Base-by-base conservation (phyloP, 2,329 filamentous ascomycete species). In the Tolypocladium cylindrosporum region DNA sequence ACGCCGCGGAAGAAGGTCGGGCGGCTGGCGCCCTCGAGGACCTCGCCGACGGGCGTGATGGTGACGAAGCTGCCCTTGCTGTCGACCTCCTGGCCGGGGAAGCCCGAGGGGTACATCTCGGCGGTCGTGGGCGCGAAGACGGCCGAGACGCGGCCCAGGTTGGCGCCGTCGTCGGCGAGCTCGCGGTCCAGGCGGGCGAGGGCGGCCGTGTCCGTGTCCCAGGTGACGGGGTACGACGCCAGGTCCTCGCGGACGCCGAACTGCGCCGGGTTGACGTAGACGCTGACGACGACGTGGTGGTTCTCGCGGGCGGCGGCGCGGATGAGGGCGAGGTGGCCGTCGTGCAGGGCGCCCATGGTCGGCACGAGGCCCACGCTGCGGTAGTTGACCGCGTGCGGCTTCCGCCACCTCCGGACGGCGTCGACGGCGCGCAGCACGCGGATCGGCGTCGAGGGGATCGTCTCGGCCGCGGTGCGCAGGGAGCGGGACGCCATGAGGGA, bases 1-100 rank as follows among this genome's bases (percentile, higher is more conserved):
- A 99, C 94, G 43, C 94, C 94, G 54, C 94, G 83, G 75, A 99
- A 99, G 74, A 99, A 99, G 50, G 95, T 95, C 2, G 94, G 94
- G 19, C 94, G 80, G 52, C 87, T 91, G 5, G 83, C 82, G 19
- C 94, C 94, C 75, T 99, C 94, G 4, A 97, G 80, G 34, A 92
- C 79, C 63, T 85, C 85, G 8, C 86, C 86, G 1, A 97, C 78
- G 1, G 94, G 94, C 0, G 91, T 96, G 65, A 99, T 89, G 24
- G 86, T 93, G 37, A 99, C 88, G 67, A 97, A 99, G 58, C 88
- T 93, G 16, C 94, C 94, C 59, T 88, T 82, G 39, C 89, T 91
- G 59, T 87, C 80, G 10, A 90, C 74, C 55, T 89, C 84, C 81
- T 78, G 90, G 75, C 74, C 88, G 63, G 74, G 93, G 75, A 74